Percentiles rank a stretch among this genome's conserved stretches.
Conservation (phyloP, 139 green algal species). For the Chlorella sp. region DNA sequence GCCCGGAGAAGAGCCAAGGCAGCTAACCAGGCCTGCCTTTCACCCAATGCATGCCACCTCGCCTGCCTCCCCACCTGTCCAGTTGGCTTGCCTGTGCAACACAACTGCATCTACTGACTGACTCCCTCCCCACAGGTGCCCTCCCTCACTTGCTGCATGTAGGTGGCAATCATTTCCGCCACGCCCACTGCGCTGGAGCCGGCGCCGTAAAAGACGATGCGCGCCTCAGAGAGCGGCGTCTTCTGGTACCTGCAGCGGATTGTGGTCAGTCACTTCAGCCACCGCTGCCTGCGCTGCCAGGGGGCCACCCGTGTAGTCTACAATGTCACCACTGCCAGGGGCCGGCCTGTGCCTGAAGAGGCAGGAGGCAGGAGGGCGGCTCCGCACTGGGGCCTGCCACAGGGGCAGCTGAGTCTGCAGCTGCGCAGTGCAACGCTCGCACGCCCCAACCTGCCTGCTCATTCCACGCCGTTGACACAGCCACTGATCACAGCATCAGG, state of each 20-base stretch:
- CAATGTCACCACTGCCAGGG: not conserved
- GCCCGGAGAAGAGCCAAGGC: too few species aligned
- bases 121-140: not conserved
- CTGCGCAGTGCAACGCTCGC: not conserved
- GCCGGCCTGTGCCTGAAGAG: not conserved
- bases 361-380: not conserved
- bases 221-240: slow-evolving; percentile 40
- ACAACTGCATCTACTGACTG: too few species aligned
- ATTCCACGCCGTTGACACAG: not conserved
- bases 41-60: too few species aligned
- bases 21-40: too few species aligned
- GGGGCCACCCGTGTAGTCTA: not conserved
- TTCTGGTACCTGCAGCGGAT: slow-evolving; percentile 33
- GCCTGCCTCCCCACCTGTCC: too few species aligned
- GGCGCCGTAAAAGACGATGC: slow-evolving; percentile 64
- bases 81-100: too few species aligned
- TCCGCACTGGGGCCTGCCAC: too few species aligned
- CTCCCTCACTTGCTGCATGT: slow-evolving; percentile 39
- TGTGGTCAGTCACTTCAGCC: too few species aligned
- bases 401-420: too few species aligned
- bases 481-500: not conserved
- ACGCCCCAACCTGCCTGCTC: too few species aligned
- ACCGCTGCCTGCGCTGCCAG: too few species aligned
- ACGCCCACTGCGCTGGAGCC: slow-evolving; percentile 61
- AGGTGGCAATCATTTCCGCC: slow-evolving; percentile 43